Percentiles rank a stretch among this genome's conserved stretches.
phyloP scores from a whole-genome alignment of 129 eudicot genomes.

The Silybum marianum region DNA sequence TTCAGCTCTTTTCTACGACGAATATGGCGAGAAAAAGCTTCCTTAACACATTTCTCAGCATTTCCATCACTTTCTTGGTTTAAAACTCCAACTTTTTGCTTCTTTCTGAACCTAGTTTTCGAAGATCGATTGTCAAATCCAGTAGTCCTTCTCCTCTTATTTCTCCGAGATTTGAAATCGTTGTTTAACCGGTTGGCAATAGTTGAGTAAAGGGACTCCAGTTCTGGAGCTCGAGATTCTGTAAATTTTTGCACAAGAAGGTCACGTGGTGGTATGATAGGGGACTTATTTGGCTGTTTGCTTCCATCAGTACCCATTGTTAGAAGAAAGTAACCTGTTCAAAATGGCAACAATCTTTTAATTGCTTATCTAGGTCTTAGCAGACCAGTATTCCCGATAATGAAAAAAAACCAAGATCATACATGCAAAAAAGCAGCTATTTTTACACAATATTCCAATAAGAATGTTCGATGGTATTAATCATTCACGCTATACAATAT shows the following conservation, averaged over 20 bases:
- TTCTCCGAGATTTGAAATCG: conserved; percentile 67
- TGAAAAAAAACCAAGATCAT: not conserved
- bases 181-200: conserved; percentile 55
- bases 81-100: conserved; percentile 32
- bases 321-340: conserved; percentile 3
- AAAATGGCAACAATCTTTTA: conserved; percentile 4
- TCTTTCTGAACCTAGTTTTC: conserved; percentile 50
- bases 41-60: conserved; percentile 26
- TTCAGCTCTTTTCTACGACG: conserved; percentile 70
- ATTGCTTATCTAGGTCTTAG: not conserved
- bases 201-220: conserved; percentile 70
- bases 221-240: conserved; percentile 82
- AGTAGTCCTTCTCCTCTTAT: conserved; percentile 81
- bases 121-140: conserved; percentile 53
- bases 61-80: conserved; percentile 14
- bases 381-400: not conserved
- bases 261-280: conserved; percentile 47
- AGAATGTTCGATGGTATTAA: not conserved
- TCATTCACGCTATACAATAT: not conserved
- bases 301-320: conserved; percentile 41
- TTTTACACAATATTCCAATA: not conserved
- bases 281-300: conserved; percentile 37
- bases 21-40: conserved; percentile 59
- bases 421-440: not conserved
- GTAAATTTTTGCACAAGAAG: conserved; percentile 68